Evolutionary conservation across 2,329 filamentous ascomycete species (phyloP), one percentile per base, ranked within the genome.

Genomic region (Pseudogymnoascus sp.): DNA sequence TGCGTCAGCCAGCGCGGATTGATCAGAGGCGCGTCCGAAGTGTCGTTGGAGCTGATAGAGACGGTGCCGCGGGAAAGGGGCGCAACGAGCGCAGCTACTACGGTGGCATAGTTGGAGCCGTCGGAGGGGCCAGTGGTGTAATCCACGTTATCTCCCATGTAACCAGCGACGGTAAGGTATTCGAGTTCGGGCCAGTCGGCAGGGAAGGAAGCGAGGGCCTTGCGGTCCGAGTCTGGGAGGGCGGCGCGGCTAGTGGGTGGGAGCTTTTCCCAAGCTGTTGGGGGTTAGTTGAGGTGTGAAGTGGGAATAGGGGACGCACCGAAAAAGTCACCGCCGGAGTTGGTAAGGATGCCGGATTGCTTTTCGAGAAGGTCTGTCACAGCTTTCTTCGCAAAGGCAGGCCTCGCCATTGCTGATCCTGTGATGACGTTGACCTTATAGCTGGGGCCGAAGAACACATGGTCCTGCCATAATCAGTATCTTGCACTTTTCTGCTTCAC

Each of bases 1-100:
- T 76, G 72, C 1, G 70, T 71, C 1, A 83, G 70, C 74, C 76
- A 83, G 65, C 78, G 78, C 1, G 78, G 77, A 65, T 80, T 73
- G 11, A 77, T 67, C 4, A 53, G 8, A 0, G 80, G 80, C 0
- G 69, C 67, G 18, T 76, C 74, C 0, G 67, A 65, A 0, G 71
- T 74, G 12, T 74, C 70, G n/a, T 68, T 61, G 0, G 74, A 76
- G 0, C 61, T 60, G n/a, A 82, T 73, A 0, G 75, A 77, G 1
- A 82, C 70, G 53, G 71, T 79, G 4, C 80, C 80, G 0, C 76
- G 75, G 0, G 78, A 80, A 0, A 74, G 64, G 3, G 78, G 76
- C 0, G 77, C 73, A 1, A 77, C 71, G 0, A 82, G 68, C 0
- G 73, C 74, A 1, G 67, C 70, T 1, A 68, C 59, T 1, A 77